A percentile compares a stretch with the other conserved stretches of the same genome.
phyloP scores from a whole-genome alignment of 352 stramenopile species.

The Phytopythium kandeliae region DNA sequence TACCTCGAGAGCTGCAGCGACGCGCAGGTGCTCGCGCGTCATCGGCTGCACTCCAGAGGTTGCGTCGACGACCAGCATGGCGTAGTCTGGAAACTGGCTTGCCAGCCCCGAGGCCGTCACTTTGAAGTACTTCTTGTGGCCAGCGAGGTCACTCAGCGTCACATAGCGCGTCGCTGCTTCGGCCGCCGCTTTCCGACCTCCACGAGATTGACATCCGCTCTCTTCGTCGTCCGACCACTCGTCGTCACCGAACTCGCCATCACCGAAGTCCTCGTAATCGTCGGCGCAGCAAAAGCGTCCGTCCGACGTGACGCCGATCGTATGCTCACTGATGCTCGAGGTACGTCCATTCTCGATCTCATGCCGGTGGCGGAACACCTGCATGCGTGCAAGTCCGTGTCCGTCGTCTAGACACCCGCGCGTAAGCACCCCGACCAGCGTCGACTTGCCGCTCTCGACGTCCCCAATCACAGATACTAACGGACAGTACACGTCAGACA shows the following conservation, averaged over 20 bases:
- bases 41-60: conserved; percentile 61
- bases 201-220: neutral
- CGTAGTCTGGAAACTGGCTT: conserved; percentile 83
- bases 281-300: conserved; percentile 50
- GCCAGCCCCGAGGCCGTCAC: conserved; percentile 80
- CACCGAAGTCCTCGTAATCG: conserved; percentile 41
- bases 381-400: conserved; percentile 79
- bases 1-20: conserved; percentile 64
- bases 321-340: conserved; percentile 87
- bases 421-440: conserved; percentile 85
- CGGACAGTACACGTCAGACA: neutral
- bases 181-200: conserved; percentile 1
- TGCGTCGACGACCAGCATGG: conserved; percentile 78
- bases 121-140: conserved; percentile 88
- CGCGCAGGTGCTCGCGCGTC: conserved; percentile 74
- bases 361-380: conserved; percentile 87
- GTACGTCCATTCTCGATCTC: conserved; percentile 88
- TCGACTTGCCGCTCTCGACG: conserved; percentile 87
- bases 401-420: conserved; percentile 81
- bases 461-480: conserved; percentile 82
- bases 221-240: conserved; percentile 15
- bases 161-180: conserved; percentile 26
- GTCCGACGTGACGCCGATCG: conserved; percentile 60
- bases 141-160: conserved; percentile 72
- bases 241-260: conserved; percentile 20